Percentiles rank a stretch among this genome's conserved stretches.
Evolutionary conservation across 768 basidiomycete species (phyloP).

Genomic region (Psilocybe tampanensis): DNA sequence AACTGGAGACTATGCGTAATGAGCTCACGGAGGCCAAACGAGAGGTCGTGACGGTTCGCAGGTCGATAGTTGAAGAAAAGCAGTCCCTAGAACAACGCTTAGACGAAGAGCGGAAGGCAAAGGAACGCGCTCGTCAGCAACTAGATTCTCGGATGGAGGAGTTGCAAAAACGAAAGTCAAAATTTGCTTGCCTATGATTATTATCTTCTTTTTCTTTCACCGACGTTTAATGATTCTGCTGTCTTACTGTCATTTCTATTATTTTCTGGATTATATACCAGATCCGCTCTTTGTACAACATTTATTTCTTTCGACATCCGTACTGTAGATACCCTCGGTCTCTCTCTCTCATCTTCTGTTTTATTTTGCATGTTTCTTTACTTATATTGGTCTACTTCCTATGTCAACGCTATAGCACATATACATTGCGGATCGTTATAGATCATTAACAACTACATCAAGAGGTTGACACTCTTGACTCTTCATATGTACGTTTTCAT

Average conservation of each 20-base stretch:
- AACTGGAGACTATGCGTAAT: conserved; percentile 66
- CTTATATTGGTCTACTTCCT: conserved; percentile 14
- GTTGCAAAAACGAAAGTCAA: conserved; percentile 82
- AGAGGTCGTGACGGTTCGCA: conserved; percentile 76
- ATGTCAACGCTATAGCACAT: conserved; percentile 10
- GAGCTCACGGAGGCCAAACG: conserved; percentile 80
- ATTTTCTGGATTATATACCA: conserved; percentile 33
- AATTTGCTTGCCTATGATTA: conserved; percentile 84
- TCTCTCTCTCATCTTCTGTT: conserved; percentile 21
- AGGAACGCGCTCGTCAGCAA: conserved; percentile 86
- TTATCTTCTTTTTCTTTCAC: conserved; percentile 16
- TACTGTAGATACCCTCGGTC: conserved; percentile 45
- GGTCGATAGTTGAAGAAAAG: conserved; percentile 87
- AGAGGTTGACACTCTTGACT: neutral
- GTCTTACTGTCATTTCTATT: conserved; percentile 25
- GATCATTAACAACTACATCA: neutral
- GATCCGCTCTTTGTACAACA: conserved; percentile 39
- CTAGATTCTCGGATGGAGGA: conserved; percentile 90
- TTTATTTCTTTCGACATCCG: conserved; percentile 35
- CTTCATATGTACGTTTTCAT: neutral
- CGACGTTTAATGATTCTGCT: conserved; percentile 21
- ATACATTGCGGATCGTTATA: conserved; percentile 7
- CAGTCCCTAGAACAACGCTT: conserved; percentile 81
- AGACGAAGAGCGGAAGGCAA: conserved; percentile 86
- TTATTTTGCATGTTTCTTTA: conserved; percentile 27